These are phyloP conservation scores for Climacium dendroides DNA, from an alignment of 225 moss, liverwort and hornwort species.

Conservation along the genomic window DNA sequence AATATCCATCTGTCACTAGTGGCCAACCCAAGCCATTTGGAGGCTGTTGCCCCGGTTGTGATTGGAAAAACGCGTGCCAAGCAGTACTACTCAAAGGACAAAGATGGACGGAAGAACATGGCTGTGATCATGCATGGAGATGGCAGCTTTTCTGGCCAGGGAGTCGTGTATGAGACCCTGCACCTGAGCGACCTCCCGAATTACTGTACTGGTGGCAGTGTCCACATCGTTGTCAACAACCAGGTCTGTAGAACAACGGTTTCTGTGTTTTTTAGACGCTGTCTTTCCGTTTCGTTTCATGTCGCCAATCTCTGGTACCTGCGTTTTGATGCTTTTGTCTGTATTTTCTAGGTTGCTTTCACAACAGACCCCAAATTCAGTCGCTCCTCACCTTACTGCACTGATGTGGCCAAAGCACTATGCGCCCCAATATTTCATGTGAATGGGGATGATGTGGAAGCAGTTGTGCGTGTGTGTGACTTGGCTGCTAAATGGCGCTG, in stretches of 20 bases:
- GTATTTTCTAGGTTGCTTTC: slow-evolving; percentile 61
- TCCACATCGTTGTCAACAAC: slow-evolving; percentile 87
- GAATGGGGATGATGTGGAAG: slow-evolving; percentile 93
- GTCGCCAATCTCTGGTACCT: background rate
- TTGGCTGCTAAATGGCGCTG: slow-evolving; percentile 75
- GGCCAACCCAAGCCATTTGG: slow-evolving; percentile 91
- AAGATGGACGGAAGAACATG: slow-evolving; percentile 59
- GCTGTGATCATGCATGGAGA: slow-evolving; percentile 74
- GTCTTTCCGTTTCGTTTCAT: background rate
- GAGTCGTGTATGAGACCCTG: slow-evolving; percentile 85
- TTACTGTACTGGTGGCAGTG: slow-evolving; percentile 75
- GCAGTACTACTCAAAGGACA: slow-evolving; percentile 73
- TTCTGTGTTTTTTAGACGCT: background rate
- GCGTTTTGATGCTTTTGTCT: background rate
- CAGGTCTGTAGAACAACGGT: slow-evolving; percentile 12
- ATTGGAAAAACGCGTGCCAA: slow-evolving; percentile 86
- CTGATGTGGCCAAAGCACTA: slow-evolving; percentile 83
- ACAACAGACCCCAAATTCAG: slow-evolving; percentile 91
- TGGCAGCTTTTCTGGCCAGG: slow-evolving; percentile 87
- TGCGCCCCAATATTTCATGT: slow-evolving; percentile 87
- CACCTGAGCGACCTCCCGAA: slow-evolving; percentile 86
- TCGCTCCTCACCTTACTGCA: slow-evolving; percentile 85
- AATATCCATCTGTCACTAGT: slow-evolving; percentile 80
- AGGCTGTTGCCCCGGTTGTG: slow-evolving; percentile 78
- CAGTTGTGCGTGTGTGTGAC: slow-evolving; percentile 69